These are phyloP conservation scores for Monosporozyma siamensis DNA, from an alignment of 805 yeast species.

Conservation along the genomic window DNA sequence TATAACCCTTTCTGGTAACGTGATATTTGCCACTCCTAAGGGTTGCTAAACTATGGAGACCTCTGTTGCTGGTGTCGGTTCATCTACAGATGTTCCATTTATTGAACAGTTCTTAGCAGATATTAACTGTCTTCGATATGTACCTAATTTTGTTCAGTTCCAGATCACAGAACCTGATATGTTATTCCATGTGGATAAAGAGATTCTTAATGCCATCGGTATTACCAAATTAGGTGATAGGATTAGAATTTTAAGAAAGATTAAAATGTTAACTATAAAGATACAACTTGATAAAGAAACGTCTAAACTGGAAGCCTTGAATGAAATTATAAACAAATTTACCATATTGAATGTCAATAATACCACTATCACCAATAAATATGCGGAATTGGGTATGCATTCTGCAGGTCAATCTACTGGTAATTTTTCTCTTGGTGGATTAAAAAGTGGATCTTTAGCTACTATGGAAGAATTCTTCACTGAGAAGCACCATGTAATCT, in stretches of 20 bases:
- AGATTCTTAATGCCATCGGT: slow-evolving; percentile 63
- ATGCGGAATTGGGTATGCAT: too few species aligned
- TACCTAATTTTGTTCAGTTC: slow-evolving; percentile 15
- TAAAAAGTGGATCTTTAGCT: neutral
- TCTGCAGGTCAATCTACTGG: too few species aligned
- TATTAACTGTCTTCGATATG: slow-evolving; percentile 17
- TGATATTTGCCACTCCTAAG: too few species aligned
- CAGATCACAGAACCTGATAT: slow-evolving; percentile 18
- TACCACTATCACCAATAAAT: too few species aligned
- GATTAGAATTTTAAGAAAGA: slow-evolving; percentile 44
- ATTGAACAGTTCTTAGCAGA: slow-evolving; percentile 17
- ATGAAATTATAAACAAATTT: slow-evolving; percentile 18
- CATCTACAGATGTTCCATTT: slow-evolving; percentile 5
- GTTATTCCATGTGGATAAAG: slow-evolving; percentile 39
- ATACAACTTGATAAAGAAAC: neutral
- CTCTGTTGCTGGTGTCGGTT: neutral
- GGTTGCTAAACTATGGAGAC: neutral
- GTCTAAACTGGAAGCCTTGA: slow-evolving; percentile 8
- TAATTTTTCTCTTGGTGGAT: too few species aligned
- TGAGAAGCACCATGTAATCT: slow-evolving; percentile 43
- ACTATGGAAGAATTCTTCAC: slow-evolving; percentile 25
- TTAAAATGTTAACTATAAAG: neutral
- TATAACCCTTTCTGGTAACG: too few species aligned
- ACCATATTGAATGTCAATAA: slow-evolving; percentile 9
- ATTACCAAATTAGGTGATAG: slow-evolving; percentile 77